These are phyloP conservation scores for Dipodascopsis uninucleata DNA, from an alignment of 805 yeast genomes.

Conservation along the genomic window DNA sequence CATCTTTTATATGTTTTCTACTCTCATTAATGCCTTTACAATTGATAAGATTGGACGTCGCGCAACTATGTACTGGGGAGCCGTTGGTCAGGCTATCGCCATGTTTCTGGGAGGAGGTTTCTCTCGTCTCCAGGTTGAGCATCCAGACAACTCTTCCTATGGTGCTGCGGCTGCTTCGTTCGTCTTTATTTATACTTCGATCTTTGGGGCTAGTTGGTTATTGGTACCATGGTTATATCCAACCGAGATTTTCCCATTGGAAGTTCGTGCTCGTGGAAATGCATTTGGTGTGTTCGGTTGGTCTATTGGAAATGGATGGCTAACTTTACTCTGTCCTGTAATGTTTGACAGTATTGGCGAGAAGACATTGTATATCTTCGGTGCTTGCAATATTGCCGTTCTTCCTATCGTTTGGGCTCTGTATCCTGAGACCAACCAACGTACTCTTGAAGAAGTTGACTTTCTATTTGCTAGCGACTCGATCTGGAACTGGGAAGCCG, in stretches of 20 bases:
- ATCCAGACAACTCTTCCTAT: constrained; percentile 31
- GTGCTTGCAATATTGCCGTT: constrained; percentile 33
- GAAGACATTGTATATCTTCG: constrained; percentile 37
- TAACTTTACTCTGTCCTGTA: constrained; percentile 36
- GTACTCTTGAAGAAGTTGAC: constrained; percentile 61
- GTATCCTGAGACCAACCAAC: constrained; percentile 59
- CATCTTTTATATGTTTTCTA: constrained; percentile 39
- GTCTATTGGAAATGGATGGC: constrained; percentile 37
- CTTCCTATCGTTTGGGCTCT: constrained; percentile 43
- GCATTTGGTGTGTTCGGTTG: constrained; percentile 24
- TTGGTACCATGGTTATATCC: constrained; percentile 34
- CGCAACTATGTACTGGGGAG: constrained; percentile 25
- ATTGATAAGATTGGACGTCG: constrained; percentile 57
- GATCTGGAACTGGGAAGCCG: constrained; percentile 24
- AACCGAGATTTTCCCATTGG: constrained; percentile 33
- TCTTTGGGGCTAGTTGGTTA: constrained; percentile 36
- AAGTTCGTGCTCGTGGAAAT: constrained; percentile 35
- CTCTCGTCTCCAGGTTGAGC: constrained; percentile 33
- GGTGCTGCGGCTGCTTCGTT: constrained; percentile 39
- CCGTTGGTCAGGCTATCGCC: constrained; percentile 38
- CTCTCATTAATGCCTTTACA: constrained; percentile 54
- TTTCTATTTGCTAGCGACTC: constrained; percentile 42
- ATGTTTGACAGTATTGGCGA: constrained; percentile 36
- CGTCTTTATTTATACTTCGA: constrained; percentile 39
- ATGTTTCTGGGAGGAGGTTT: constrained; percentile 44